phyloP scores from a whole-genome alignment of 2,329 filamentous ascomycete species.

The Teratosphaeria nubilosa region DNA sequence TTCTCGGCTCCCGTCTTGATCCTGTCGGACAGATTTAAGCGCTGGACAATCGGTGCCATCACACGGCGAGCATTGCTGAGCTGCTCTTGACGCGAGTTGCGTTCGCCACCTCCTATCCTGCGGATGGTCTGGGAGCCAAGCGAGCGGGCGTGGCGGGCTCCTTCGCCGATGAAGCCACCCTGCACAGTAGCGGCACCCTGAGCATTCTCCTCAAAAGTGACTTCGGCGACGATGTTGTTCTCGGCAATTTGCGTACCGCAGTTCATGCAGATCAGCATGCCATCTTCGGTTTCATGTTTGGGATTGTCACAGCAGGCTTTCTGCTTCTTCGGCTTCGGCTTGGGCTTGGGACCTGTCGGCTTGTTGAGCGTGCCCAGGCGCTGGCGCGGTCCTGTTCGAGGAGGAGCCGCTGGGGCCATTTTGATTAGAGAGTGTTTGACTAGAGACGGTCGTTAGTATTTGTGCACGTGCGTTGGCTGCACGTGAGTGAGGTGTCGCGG shows the following conservation, averaged over 20 bases:
- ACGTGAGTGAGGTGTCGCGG: not conserved
- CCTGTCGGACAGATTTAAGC: conserved; percentile 28
- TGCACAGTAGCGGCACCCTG: conserved; percentile 82
- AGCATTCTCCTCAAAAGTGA: conserved; percentile 80
- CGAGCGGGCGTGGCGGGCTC: conserved; percentile 66
- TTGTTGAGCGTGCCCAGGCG: conserved; percentile 3
- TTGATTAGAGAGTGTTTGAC: not conserved
- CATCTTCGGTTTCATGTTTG: conserved; percentile 23
- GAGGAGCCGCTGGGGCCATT: not conserved
- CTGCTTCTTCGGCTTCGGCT: conserved; percentile 5
- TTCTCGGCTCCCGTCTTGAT: conserved; percentile 30
- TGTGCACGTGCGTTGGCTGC: not conserved
- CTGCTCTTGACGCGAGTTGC: conserved; percentile 49
- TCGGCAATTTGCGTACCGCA: conserved; percentile 81
- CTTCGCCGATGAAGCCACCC: conserved; percentile 76
- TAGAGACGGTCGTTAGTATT: not conserved
- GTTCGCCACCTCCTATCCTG: conserved; percentile 37
- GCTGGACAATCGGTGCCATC: conserved; percentile 29
- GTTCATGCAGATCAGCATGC: conserved; percentile 54
- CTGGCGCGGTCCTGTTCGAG: not conserved
- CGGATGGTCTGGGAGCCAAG: conserved; percentile 39
- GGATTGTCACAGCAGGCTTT: conserved; percentile 17
- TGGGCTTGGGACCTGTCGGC: conserved; percentile 1
- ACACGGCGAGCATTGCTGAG: conserved; percentile 32
- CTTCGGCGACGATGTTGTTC: conserved; percentile 81